Base-by-base conservation (phyloP, 2,329 filamentous ascomycete species). In the Phialocephala subalpina region DNA sequence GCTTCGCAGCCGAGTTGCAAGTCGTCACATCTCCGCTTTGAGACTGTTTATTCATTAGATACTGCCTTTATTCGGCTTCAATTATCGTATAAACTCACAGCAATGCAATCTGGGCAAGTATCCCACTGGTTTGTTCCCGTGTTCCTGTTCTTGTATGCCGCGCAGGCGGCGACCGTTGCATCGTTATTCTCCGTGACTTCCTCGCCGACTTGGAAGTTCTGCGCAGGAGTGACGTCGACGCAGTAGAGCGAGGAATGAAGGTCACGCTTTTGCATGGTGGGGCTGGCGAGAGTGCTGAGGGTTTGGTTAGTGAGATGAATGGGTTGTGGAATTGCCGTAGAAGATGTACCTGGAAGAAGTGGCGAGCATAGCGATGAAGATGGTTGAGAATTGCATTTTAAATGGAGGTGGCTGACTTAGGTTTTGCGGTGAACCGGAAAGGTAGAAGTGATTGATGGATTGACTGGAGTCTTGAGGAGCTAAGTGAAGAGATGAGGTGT, bases 81-180 rank as follows among this genome's bases (percentile, higher is more conserved):
- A n/a, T 3, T 7, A 27, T 29, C 14, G 18, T 20, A n/a, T 12
- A 42, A n/a, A 40, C 47, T 25, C 55, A 61, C 59, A 18, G 49
- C 55, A 16, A n/a, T 18, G 45, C 59, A 61, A 35, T 61, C 45
- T 27, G 59, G 45, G 47, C 59, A 61, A 18, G 45, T 61, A 20
- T 61, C 59, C 35, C 35, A 53, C 12, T 53, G 59, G n/a, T 61
- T 40, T 9, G 18, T 55, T 20, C 59, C 59, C 25, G 59, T 61
- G 33, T 61, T 61, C n/a, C 59, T 45, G 18, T 20, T 29, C 22
- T 55, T 61, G 47, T 61, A 61, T 35, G 25, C 25, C 18, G 29
- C 38, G 59, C 59, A 61, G 11, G 59, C 59, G 8, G 49, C 38
- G 33, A 38, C 42, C 1, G 45, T 61, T 25, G 52, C 59, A 11